Evolutionary conservation across 2,329 filamentous ascomycete species (phyloP).

Genomic region (Furcasterigmium furcatum): DNA sequence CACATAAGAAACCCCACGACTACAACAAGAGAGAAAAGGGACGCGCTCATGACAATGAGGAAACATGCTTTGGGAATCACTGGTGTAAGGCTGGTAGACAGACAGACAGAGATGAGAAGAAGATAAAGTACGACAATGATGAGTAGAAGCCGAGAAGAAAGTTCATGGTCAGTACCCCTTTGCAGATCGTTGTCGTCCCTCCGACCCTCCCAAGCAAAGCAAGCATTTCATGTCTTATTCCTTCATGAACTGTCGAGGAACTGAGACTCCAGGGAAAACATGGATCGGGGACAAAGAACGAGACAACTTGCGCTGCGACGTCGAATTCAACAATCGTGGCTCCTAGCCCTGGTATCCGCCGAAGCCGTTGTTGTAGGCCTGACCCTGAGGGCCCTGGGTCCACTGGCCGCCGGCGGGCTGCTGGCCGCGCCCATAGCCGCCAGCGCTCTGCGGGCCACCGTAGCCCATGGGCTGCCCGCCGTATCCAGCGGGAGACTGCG

Average conservation of each 20-base stretch:
- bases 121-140: conserved; percentile 10
- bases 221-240: too few relatives aligned
- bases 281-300: too few relatives aligned
- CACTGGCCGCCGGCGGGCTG: conserved; percentile 53
- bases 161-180: conserved; percentile 7
- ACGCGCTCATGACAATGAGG: conserved; percentile 8
- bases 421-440: conserved; percentile 79
- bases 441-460: conserved; percentile 70
- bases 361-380: conserved; percentile 61
- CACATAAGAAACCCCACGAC: conserved; percentile 9
- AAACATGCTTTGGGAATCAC: conserved; percentile 11
- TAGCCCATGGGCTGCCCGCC: conserved; percentile 69
- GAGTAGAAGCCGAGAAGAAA: conserved; percentile 5
- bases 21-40: conserved; percentile 12
- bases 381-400: conserved; percentile 45
- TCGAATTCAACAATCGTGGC: too few relatives aligned
- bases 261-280: too few relatives aligned
- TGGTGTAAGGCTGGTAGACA: conserved; percentile 5
- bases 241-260: too few relatives aligned
- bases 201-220: too few relatives aligned
- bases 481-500: conserved; percentile 60
- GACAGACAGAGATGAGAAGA: conserved; percentile 8
- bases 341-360: conserved; percentile 59
- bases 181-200: background rate
- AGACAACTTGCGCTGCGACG: too few relatives aligned